Evolutionary conservation across 2,329 filamentous ascomycete species (phyloP).

Genomic region (Colletotrichum eleusines): DNA sequence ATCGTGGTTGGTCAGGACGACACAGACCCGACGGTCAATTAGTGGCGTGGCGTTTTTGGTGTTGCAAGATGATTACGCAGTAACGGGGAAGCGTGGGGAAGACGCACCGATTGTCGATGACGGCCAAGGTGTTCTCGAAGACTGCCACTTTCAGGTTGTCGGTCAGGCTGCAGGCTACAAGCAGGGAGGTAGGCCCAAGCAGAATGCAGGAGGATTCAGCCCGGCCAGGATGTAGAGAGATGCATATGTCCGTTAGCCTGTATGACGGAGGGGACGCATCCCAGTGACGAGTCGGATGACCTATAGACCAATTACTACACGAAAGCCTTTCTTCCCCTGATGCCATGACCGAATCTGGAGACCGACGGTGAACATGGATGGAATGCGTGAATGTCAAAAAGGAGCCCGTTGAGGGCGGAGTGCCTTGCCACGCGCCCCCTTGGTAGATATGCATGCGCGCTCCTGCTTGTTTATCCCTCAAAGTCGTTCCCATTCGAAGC

Average conservation of each 20-base stretch:
- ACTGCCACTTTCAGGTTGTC: slow-evolving; percentile 12
- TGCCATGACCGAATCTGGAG: neutral
- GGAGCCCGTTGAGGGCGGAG: neutral
- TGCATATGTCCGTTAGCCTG: slow-evolving; percentile 9
- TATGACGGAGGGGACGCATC: slow-evolving; percentile 10
- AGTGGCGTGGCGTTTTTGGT: slow-evolving; percentile 19
- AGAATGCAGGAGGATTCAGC: slow-evolving; percentile 26
- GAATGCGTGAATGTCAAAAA: neutral
- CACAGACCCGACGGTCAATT: neutral
- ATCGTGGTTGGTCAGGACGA: neutral
- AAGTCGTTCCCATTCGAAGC: neutral
- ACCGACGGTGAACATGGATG: slow-evolving; percentile 10
- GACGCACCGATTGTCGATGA: slow-evolving; percentile 1
- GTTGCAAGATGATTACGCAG: neutral
- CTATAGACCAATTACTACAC: slow-evolving; percentile 6
- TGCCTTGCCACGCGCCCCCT: slow-evolving; percentile 19
- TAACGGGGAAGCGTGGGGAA: neutral
- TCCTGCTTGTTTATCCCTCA: slow-evolving; percentile 24
- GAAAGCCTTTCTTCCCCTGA: neutral
- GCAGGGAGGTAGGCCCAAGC: neutral
- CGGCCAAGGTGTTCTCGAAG: slow-evolving; percentile 33
- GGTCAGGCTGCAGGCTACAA: slow-evolving; percentile 15
- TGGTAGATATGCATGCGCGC: slow-evolving; percentile 7
- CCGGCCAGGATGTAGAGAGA: slow-evolving; percentile 10
- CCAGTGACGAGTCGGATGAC: slow-evolving; percentile 21